These are phyloP conservation scores for Quercus glauca DNA, from an alignment of 306 rosid genomes.

Conservation along the genomic window DNA sequence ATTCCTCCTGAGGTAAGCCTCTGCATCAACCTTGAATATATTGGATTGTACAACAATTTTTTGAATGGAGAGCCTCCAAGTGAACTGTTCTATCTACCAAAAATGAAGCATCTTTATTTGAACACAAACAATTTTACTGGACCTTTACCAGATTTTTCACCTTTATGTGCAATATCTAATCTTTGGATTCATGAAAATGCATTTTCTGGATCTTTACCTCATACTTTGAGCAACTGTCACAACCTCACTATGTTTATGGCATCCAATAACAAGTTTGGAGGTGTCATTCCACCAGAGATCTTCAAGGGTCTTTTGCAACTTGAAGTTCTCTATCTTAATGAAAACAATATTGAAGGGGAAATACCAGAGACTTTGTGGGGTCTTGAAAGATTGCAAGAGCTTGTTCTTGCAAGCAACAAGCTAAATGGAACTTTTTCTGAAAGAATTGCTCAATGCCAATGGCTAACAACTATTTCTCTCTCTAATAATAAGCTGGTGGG, in stretches of 20 bases:
- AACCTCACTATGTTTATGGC: constrained; percentile 16
- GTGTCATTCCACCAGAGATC: constrained; percentile 12
- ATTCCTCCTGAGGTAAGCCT: constrained; percentile 25
- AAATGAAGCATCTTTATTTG: constrained; percentile 13
- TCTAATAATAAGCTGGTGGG: constrained; percentile 13
- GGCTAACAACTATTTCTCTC: not conserved
- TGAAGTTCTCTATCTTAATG: constrained; percentile 12
- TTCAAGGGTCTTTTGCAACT: constrained; percentile 15
- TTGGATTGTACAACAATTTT: constrained; percentile 20
- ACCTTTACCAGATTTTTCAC: constrained; percentile 12
- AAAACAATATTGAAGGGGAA: constrained; percentile 14
- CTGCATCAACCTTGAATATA: constrained; percentile 9
- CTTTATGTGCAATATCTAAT: constrained; percentile 13
- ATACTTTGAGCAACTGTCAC: constrained; percentile 2
- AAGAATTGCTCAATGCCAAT: not conserved
- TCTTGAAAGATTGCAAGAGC: constrained; percentile 14
- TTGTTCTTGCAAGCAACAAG: constrained; percentile 15
- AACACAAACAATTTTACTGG: constrained; percentile 18
- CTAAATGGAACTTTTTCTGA: constrained; percentile 20
- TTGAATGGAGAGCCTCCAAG: constrained; percentile 16
- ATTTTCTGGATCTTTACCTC: constrained; percentile 18
- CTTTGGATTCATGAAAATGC: constrained; percentile 18
- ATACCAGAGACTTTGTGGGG: constrained; percentile 22
- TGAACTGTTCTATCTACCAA: constrained; percentile 3
- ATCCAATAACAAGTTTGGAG: constrained; percentile 10